A percentile compares a stretch with the other conserved stretches of the same genome.
Evolutionary conservation across 768 basidiomycete genomes (phyloP).

Genomic region (Mycena albidolilacea): DNA sequence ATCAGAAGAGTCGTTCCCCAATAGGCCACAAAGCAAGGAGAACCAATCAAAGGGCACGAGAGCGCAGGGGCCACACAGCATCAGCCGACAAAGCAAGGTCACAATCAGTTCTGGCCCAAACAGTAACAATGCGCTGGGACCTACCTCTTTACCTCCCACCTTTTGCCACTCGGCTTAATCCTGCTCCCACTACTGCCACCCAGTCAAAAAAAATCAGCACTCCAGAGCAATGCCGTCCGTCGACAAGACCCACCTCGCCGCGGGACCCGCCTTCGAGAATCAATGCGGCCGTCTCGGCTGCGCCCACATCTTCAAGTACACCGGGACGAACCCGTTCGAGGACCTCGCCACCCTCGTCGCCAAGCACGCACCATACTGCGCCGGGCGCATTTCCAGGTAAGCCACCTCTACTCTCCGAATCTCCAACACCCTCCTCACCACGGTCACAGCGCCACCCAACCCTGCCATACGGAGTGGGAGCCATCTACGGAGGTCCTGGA

Average conservation of each 20-base stretch:
- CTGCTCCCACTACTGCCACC: not conserved
- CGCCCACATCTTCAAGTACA: constrained; percentile 9
- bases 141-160: not conserved
- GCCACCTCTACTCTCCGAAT: not conserved
- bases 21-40: not conserved
- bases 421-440: not conserved
- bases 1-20: not conserved
- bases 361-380: constrained; percentile 8
- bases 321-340: not conserved
- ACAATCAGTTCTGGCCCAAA: constrained; percentile 17
- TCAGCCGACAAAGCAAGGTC: constrained; percentile 11
- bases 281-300: constrained; percentile 14
- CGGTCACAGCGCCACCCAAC: not conserved
- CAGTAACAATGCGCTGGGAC: constrained; percentile 5
- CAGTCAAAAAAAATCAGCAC: not conserved
- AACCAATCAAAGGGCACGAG: not conserved
- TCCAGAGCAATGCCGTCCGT: not conserved
- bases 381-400: not conserved
- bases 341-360: not conserved
- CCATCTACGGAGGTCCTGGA: not conserved
- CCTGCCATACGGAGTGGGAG: not conserved
- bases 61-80: not conserved
- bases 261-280: not conserved
- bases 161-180: not conserved
- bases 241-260: not conserved